Conservation (phyloP, 805 yeast genomes). For the Saturnispora bothae region DNA sequence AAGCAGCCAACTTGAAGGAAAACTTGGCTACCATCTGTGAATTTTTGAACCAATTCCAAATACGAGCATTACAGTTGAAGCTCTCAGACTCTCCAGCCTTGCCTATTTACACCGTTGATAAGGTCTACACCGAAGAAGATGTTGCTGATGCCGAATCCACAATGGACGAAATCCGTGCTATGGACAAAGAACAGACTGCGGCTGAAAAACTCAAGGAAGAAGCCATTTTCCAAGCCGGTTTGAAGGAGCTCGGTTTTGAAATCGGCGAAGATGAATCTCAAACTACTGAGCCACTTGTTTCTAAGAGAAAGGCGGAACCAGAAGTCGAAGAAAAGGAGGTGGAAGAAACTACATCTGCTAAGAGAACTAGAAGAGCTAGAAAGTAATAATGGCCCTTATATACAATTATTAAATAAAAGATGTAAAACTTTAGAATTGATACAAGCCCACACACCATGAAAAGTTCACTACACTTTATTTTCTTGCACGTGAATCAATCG, state of each 20-base stretch:
- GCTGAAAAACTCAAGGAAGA: slow-evolving; percentile 18
- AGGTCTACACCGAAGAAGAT: slow-evolving; percentile 38
- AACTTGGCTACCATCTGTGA: slow-evolving; percentile 49
- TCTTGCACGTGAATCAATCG: not conserved
- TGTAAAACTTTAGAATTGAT: not conserved
- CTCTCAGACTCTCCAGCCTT: slow-evolving; percentile 67
- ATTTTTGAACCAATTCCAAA: slow-evolving; percentile 32
- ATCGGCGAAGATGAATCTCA: slow-evolving; percentile 34
- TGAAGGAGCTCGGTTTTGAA: slow-evolving; percentile 67
- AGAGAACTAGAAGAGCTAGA: not conserved
- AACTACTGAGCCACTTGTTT: slow-evolving; percentile 33
- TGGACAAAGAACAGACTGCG: slow-evolving; percentile 27
- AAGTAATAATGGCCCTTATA: too few relatives aligned
- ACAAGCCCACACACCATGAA: too few relatives aligned
- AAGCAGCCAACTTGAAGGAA: slow-evolving; percentile 40
- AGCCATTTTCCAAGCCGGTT: slow-evolving; percentile 60
- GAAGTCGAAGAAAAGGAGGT: slow-evolving; percentile 33
- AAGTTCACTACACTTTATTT: not conserved
- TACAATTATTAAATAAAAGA: too few relatives aligned
- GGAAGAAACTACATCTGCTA: not conserved
- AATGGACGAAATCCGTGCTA: slow-evolving; percentile 18
- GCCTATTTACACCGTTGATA: slow-evolving; percentile 68
- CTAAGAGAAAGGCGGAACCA: slow-evolving; percentile 8
- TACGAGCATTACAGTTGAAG: slow-evolving; percentile 56
- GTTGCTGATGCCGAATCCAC: slow-evolving; percentile 28